Conservation (phyloP, 768 basidiomycete species). For the Tephrocybe rancida region DNA sequence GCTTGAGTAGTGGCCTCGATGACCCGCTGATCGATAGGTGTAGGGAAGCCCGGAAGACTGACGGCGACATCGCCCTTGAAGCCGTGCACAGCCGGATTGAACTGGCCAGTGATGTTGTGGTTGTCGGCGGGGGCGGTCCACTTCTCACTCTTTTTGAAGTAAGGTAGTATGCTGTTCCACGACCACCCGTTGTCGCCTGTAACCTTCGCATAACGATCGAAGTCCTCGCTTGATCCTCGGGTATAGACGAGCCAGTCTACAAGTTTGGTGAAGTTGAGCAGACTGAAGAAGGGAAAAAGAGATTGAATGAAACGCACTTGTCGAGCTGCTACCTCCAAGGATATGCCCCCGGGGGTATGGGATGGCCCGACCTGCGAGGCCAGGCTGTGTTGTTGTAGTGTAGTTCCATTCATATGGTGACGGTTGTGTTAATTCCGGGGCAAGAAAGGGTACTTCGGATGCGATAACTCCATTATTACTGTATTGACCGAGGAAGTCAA, state of each 20-base stretch:
- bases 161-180: constrained; percentile 25
- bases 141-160: constrained; percentile 30
- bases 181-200: constrained; percentile 32
- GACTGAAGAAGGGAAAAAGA: neutral
- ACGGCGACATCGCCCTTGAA: constrained; percentile 24
- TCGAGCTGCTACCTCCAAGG: constrained; percentile 26
- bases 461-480: constrained; percentile 15
- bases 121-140: constrained; percentile 26
- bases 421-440: constrained; percentile 2
- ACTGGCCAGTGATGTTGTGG: constrained; percentile 30
- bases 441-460: constrained; percentile 19
- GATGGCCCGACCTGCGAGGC: constrained; percentile 19
- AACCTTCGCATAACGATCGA: constrained; percentile 25
- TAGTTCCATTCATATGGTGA: constrained; percentile 27
- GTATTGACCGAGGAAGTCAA: neutral
- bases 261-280: neutral
- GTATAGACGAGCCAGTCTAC: constrained; percentile 22
- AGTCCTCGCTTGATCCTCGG: constrained; percentile 32
- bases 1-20: constrained; percentile 26
- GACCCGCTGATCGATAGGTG: constrained; percentile 23
- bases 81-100: constrained; percentile 30
- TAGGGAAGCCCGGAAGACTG: constrained; percentile 22
- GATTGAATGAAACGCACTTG: constrained; percentile 16
- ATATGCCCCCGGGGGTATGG: constrained; percentile 24
- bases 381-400: constrained; percentile 24